A percentile compares a stretch with the other conserved stretches of the same genome.
Conservation (phyloP, 257 asterid genomes). For the Plantago major region DNA sequence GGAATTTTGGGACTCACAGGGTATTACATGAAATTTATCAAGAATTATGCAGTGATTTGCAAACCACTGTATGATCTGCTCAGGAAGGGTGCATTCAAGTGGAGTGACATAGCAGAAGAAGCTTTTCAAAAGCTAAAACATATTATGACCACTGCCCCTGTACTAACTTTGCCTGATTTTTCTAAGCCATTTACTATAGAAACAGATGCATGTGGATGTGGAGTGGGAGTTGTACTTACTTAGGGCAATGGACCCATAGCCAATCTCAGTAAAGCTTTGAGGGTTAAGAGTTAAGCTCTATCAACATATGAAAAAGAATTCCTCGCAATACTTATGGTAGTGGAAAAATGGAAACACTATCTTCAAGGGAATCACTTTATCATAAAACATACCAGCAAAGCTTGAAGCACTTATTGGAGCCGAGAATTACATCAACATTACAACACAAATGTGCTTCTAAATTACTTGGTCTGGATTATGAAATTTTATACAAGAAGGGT, state of each 20-base stretch:
- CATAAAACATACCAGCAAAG: not conserved
- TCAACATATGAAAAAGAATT: constrained; percentile 8
- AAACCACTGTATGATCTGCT: not conserved
- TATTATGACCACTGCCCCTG: not conserved
- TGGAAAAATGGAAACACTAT: not conserved
- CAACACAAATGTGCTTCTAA: constrained; percentile 4
- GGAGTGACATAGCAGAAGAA: not conserved
- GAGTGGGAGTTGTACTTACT: too few relatives aligned
- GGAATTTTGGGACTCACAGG: too few relatives aligned
- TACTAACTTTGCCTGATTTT: not conserved
- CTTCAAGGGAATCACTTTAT: not conserved
- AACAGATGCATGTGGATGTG: too few relatives aligned
- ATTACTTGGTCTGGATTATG: constrained; percentile 3
- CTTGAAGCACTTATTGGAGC: not conserved
- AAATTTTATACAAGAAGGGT: not conserved
- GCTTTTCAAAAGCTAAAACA: not conserved
- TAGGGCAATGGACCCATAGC: too few relatives aligned
- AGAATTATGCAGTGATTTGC: too few relatives aligned
- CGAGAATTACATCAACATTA: not conserved
- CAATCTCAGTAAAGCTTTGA: not conserved
- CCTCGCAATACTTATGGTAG: not conserved
- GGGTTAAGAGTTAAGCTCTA: not conserved
- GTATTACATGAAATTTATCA: too few relatives aligned
- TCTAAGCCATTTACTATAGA: too few relatives aligned
- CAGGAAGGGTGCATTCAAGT: not conserved